Evolutionary conservation across 495 filamentous ascomycete species (phyloP), one percentile per base, ranked within the genome.

Genomic region (Cladorrhinum samala): DNA sequence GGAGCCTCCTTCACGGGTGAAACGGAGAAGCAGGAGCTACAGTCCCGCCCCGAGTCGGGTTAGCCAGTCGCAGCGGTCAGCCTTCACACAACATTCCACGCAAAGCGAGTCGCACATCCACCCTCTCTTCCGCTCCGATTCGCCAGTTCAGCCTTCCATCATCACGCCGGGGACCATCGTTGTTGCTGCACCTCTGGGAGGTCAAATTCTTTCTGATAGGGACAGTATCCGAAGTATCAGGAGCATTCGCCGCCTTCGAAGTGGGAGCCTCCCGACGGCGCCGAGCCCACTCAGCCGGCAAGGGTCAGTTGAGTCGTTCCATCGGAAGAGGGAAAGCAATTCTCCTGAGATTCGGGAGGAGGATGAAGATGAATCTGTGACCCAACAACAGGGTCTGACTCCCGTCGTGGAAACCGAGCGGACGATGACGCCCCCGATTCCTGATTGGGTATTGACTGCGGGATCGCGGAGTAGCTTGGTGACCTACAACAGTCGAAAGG

Each of bases 51-150:
- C 72, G 14, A 47, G 52, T 13, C 45, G 55, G 9, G 41, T 52
- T 14, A 56, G 45, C 38, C 45, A 63, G 14, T 60, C 64, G 14
- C 64, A 67, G 11, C 65, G 68, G 24, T 59, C 65, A 3, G 57
- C 61, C 18, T 57, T 70, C 46, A 73, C 67, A 11, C 68, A 68
- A 33, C 62, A 68, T 11, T 54, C 61, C 5, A 68, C 65, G 0
- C 61, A 73, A 30, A 78, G 76, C 62, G 86, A 93, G 64, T 77
- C 83, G 13, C 81, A 91, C 61, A 93, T 95, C 52, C 89, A 95
- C 62, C 89, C 89, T 1, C 77, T 95, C 9, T 93, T 95, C 69
- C 80, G 89, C 49, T 83, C 83, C 1, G 84, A 83, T 57, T 88
- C 83, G 40, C 85, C 87, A 0, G 80, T 75, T 0, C 86, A 86